phyloP scores from a whole-genome alignment of 768 basidiomycete genomes.

The Austroboletus festivus region DNA sequence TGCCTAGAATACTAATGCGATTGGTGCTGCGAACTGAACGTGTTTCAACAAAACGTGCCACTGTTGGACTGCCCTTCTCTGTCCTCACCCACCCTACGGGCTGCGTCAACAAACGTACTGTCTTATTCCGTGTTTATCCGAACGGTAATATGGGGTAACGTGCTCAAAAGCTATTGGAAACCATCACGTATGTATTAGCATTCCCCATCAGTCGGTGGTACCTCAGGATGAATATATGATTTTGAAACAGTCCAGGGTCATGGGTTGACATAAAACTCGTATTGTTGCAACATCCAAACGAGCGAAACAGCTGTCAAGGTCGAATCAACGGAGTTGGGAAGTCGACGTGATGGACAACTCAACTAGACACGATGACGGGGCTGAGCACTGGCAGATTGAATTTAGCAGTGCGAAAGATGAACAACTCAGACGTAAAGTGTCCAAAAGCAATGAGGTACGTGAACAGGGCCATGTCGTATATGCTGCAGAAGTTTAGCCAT shows the following conservation, averaged over 20 bases:
- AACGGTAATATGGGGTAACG: background rate
- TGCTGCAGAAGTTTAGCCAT: constrained; percentile 41
- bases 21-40: background rate
- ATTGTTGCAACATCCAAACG: constrained; percentile 84
- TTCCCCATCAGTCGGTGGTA: background rate
- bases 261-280: constrained; percentile 68
- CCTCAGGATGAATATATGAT: background rate
- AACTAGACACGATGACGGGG: constrained; percentile 85
- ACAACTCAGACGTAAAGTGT: constrained; percentile 84
- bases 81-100: background rate
- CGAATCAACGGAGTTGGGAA: constrained; percentile 7
- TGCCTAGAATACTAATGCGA: background rate
- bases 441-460: constrained; percentile 88
- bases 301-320: constrained; percentile 54
- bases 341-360: constrained; percentile 35
- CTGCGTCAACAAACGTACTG: background rate
- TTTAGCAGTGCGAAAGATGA: constrained; percentile 77
- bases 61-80: background rate
- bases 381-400: constrained; percentile 58
- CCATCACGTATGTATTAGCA: constrained; percentile 1
- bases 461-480: constrained; percentile 86
- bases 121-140: constrained; percentile 13
- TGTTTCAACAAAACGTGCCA: constrained; percentile 14
- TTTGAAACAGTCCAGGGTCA: constrained; percentile 17
- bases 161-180: background rate